Evolutionary conservation across 148 eudicot genomes (phyloP).

Genomic region (Rhododendron kiyosumense): DNA sequence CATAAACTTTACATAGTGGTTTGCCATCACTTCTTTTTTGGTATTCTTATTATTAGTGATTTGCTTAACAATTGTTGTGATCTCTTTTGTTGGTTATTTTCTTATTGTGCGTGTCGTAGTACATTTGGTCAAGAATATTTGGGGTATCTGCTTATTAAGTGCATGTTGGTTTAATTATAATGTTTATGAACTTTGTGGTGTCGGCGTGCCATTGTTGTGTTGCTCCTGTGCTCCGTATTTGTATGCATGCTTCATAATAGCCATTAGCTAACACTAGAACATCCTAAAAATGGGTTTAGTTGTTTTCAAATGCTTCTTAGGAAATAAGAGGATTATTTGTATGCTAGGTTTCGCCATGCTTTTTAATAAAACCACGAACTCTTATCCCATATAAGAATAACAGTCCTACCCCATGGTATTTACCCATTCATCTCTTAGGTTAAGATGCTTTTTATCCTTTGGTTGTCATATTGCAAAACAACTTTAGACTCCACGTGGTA

Average conservation of each 20-base stretch:
- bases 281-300: neutral
- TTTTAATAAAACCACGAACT: neutral
- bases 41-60: neutral
- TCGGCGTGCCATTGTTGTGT: neutral
- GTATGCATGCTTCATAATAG: neutral
- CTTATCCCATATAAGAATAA: neutral
- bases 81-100: neutral
- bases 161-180: neutral
- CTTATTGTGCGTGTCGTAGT: neutral
- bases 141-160: neutral
- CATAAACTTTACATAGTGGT: neutral
- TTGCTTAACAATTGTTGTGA: neutral
- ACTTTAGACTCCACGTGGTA: slow-evolving; percentile 4
- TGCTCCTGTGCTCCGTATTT: neutral
- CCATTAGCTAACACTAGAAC: neutral
- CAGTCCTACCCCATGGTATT: neutral
- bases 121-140: neutral
- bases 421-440: neutral
- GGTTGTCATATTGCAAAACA: neutral
- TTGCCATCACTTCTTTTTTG: neutral
- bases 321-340: neutral
- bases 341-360: neutral
- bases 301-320: neutral
- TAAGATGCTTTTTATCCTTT: neutral
- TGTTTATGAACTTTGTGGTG: neutral